Conservation (phyloP, 306 rosid genomes). For the Citrullus amarus region DNA sequence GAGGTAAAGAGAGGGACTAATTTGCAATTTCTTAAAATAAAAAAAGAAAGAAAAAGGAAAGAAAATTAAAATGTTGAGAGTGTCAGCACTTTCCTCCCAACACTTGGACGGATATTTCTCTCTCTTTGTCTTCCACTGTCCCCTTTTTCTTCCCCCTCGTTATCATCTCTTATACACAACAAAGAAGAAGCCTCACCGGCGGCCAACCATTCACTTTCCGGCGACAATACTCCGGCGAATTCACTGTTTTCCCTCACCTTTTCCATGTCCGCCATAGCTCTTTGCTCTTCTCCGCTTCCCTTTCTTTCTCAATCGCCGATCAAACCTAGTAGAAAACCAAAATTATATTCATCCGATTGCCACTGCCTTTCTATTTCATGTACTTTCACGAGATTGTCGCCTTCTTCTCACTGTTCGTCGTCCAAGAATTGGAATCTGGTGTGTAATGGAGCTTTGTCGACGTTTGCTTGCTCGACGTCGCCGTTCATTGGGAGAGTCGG, state of each 20-base stretch:
- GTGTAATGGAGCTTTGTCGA: slow-evolving; percentile 18
- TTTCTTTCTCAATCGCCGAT: slow-evolving; percentile 11
- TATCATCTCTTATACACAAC: not conserved
- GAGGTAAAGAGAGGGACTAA: not conserved
- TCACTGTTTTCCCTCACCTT: not conserved
- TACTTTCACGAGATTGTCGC: not conserved
- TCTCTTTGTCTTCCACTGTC: not conserved
- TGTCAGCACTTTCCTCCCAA: not conserved
- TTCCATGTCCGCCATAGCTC: slow-evolving; percentile 11
- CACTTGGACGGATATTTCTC: slow-evolving; percentile 3
- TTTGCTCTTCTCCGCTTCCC: slow-evolving; percentile 18
- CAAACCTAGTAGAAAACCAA: not conserved
- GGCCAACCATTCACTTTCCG: slow-evolving; percentile 12
- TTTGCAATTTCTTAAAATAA: not conserved
- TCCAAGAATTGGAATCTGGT: slow-evolving; percentile 13
- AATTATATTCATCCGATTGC: not conserved
- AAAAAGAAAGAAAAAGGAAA: not conserved
- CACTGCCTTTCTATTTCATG: not conserved
- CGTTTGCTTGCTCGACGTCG: slow-evolving; percentile 46
- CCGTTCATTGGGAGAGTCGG: slow-evolving; percentile 41
- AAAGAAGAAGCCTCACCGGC: slow-evolving; percentile 12
- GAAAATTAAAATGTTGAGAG: not conserved
- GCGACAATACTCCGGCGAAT: slow-evolving; percentile 10
- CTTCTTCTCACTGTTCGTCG: not conserved
- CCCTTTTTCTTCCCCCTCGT: not conserved